Conservation (phyloP, 2,329 filamentous ascomycete genomes). For the Ophiostoma piceae region DNA sequence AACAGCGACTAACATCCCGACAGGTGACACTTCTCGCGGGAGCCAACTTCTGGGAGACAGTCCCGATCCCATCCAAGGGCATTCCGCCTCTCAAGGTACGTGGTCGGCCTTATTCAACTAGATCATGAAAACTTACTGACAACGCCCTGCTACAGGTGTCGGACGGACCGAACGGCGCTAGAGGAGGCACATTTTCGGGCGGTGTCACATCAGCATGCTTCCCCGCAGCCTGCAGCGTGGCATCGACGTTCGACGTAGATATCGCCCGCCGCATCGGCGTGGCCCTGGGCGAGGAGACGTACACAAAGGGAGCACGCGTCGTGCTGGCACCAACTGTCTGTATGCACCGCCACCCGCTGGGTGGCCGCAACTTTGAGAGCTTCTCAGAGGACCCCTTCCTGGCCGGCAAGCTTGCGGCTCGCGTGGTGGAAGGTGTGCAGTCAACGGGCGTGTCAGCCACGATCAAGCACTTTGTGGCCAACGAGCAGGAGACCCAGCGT, state of each 20-base stretch:
- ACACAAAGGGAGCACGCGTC: constrained; percentile 18
- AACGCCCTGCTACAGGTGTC: background rate
- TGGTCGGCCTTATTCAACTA: background rate
- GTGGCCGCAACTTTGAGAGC: constrained; percentile 15
- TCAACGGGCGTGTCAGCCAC: constrained; percentile 2
- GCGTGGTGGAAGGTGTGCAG: constrained; percentile 6
- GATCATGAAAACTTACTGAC: background rate
- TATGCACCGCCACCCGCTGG: constrained; percentile 7
- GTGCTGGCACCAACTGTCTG: constrained; percentile 9
- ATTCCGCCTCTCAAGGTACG: constrained; percentile 14
- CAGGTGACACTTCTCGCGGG: constrained; percentile 15
- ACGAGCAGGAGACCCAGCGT: constrained; percentile 14
- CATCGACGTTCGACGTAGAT: constrained; percentile 13
- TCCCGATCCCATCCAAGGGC: background rate
- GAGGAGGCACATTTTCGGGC: constrained; percentile 13
- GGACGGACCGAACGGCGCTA: constrained; percentile 18
- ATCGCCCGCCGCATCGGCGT: constrained; percentile 9
- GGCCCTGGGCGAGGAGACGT: constrained; percentile 18
- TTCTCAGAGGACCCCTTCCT: constrained; percentile 12
- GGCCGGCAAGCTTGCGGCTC: background rate
- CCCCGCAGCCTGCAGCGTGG: constrained; percentile 16
- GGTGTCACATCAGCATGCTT: constrained; percentile 18
- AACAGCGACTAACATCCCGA: background rate
- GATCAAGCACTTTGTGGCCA: constrained; percentile 16
- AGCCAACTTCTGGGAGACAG: constrained; percentile 14